Base-by-base conservation (phyloP, 768 basidiomycete genomes). In the Lenzites betulinus region DNA sequence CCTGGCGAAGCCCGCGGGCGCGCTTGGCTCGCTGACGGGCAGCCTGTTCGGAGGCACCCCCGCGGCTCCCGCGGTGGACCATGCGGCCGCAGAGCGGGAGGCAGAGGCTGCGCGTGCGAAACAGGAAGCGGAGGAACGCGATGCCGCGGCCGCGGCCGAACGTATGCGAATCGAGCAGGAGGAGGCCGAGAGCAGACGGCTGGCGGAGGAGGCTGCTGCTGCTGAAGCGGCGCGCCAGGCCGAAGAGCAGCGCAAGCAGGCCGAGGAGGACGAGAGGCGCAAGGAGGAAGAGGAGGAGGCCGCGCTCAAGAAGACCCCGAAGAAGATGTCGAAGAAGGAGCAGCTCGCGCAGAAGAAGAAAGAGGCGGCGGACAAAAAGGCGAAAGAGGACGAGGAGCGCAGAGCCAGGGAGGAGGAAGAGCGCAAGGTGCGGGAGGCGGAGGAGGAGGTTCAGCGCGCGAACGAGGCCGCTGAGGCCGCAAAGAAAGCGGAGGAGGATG, bases 231-330 rank as follows among this genome's bases (percentile, higher is more conserved):
- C 61, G 11, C 51, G 50, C 39, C 66, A 67, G 41, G 70, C 64
- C 8, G 66, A 63, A 48, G 65, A 68, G 43, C 62, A 64, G 51
- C 57, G 59, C 51, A 64, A 66, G 42, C 65, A 61, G 59, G 66
- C 58, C 30, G 59, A 60, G 30, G 51, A 51, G 44, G 53, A 54
- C 36, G 62, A 59, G 23, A 64, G 51, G 33, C 41, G 43, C 23
- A 69, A 68, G 58, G 66, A 69, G 60, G 64, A 66, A 26, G 68
- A 68, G 47, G 72, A 56, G 56, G 64, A 62, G 13, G 64, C 64
- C 57, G 46, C 18, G 58, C 48, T 38, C 44, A 49, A 43, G 36
- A 26, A 61, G 46, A 51, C 56, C 30, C 52, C 54, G 41, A 63
- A 60, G 33, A 65, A 62, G 42, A 35, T 48, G 46, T 68, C 66